Conservation (phyloP, 768 basidiomycete genomes). For the Hygrophoropsis aurantiaca region DNA sequence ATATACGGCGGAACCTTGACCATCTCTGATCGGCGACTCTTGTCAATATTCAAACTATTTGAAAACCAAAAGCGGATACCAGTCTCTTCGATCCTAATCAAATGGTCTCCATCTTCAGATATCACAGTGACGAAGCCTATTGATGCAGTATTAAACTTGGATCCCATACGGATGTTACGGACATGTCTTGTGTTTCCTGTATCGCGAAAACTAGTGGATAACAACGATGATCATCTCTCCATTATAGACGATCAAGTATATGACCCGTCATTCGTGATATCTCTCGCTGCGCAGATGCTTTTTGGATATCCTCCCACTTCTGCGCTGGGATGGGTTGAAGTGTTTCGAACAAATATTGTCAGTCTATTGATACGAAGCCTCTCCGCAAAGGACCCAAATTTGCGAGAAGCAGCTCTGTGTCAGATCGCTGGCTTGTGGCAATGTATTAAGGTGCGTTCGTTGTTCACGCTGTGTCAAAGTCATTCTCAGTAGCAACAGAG, state of each 20-base stretch:
- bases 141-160: conserved; percentile 70
- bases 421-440: conserved; percentile 64
- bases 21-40: conserved; percentile 58
- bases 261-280: conserved; percentile 76
- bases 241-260: conserved; percentile 50
- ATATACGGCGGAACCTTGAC: conserved; percentile 79
- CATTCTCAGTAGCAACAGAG: conserved; percentile 28
- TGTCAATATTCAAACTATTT: conserved; percentile 79
- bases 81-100: conserved; percentile 55
- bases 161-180: conserved; percentile 64
- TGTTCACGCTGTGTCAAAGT: neutral
- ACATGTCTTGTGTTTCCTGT: conserved; percentile 73
- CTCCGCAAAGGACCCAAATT: conserved; percentile 58
- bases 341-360: conserved; percentile 79
- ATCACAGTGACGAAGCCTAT: conserved; percentile 46
- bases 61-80: conserved; percentile 70
- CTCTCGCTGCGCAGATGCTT: conserved; percentile 68
- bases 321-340: conserved; percentile 74
- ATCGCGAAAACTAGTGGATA: conserved; percentile 52
- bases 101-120: conserved; percentile 60
- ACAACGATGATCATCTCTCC: conserved; percentile 20
- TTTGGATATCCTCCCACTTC: conserved; percentile 55
- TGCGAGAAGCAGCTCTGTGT: conserved; percentile 61
- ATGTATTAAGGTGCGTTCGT: conserved; percentile 56
- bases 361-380: conserved; percentile 71